Evolutionary conservation across 805 yeast species (phyloP), one percentile per base, ranked within the genome.

Genomic region (Ogataea methylovora): DNA sequence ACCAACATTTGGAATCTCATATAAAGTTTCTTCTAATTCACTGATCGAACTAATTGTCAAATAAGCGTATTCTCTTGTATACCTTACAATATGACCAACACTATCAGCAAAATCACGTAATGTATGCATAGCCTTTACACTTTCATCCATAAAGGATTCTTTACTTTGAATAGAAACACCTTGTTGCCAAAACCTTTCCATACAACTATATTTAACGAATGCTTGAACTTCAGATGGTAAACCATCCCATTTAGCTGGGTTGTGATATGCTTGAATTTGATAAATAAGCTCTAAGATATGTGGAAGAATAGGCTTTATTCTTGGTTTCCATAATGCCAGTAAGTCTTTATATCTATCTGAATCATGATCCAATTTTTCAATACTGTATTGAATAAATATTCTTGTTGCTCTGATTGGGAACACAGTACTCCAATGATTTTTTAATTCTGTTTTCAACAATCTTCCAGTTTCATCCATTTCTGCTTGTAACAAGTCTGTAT

Each of bases 151-250:
- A 46, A 92, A 94, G 23, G 92, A 87, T 53, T 92, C 97, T 49
- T 85, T 82, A 2, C 95, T 79, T 58, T 92, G 95, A 38, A 84
- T 83, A 1, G 96, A 84, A 16, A 94, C 94, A 13, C 98, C 98
- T 40, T 87, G 94, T 52, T 94, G 97, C 99, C 99, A 92, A 56
- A 92, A 92, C 49, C 97, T 69, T 61, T 92, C 99, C 53, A 80
- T 77, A 32, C 94, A 82, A 40, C 94, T 81, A 48, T 85, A 81
- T 43, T 74, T 73, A n/a, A 90, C 95, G 64, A 94, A 90, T 1
- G 90, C 69, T 54, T 85, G 95, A 1, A 92, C 97, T 37, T 86
- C 94, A 3, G 71, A 71, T 0, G 98, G 97, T 32, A 92, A 65
- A 26, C 76, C 84, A 11, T 65, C 66, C 97, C 98, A 90, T 56